Percentiles rank a stretch among this genome's conserved stretches.
Conservation (phyloP, 1,139 yeast genomes). For the Lodderomyces theae region DNA sequence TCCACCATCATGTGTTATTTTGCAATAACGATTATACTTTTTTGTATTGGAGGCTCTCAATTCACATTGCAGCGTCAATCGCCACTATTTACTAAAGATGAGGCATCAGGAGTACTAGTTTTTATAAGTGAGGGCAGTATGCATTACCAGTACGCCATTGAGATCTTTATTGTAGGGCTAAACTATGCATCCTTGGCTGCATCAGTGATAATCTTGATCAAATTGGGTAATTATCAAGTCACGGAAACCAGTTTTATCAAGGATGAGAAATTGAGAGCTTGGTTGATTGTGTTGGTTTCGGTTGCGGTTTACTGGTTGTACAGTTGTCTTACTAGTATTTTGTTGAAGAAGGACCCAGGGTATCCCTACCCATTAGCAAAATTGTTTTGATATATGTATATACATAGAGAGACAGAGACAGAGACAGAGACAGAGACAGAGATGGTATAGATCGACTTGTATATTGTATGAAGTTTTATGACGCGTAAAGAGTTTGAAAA, state of each 20-base stretch:
- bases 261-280: slow-evolving; percentile 17
- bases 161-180: slow-evolving; percentile 49
- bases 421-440: no score
- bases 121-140: slow-evolving; percentile 56
- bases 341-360: slow-evolving; percentile 37
- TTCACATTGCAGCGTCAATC: slow-evolving; percentile 57
- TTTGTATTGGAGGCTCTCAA: slow-evolving; percentile 59
- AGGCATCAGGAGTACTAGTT: slow-evolving; percentile 46
- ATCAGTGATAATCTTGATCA: slow-evolving; percentile 36
- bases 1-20: slow-evolving; percentile 35
- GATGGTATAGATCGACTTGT: no score
- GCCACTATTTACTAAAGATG: slow-evolving; percentile 59
- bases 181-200: slow-evolving; percentile 47
- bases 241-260: slow-evolving; percentile 19
- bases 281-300: slow-evolving; percentile 20
- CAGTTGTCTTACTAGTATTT: slow-evolving; percentile 40
- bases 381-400: slow-evolving; percentile 24
- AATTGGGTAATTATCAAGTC: slow-evolving; percentile 32
- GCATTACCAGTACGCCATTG: slow-evolving; percentile 69
- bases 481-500: not conserved
- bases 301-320: slow-evolving; percentile 28
- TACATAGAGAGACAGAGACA: slow-evolving; percentile 5
- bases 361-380: slow-evolving; percentile 40
- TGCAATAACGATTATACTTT: slow-evolving; percentile 38
- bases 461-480: no score